phyloP scores from a whole-genome alignment of 2,329 filamentous ascomycete species.

The Colletotrichum truncatum region DNA sequence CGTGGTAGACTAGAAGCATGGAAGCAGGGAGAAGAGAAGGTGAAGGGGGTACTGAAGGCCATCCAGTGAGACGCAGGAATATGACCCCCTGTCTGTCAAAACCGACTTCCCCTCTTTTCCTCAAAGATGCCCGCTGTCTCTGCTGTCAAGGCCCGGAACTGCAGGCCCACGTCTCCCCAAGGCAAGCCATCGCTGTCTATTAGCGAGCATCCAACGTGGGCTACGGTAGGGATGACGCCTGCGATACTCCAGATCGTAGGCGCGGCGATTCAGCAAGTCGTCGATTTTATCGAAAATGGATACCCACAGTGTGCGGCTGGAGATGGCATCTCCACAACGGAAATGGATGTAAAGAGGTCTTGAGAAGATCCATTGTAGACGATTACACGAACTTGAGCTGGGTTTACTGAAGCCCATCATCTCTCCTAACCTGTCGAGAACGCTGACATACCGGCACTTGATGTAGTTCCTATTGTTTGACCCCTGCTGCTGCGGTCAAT shows the following conservation, averaged over 20 bases:
- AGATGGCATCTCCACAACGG: neutral
- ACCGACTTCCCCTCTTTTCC: slow-evolving; percentile 3
- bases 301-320: neutral
- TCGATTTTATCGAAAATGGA: neutral
- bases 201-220: neutral
- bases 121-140: neutral
- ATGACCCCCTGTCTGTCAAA: neutral
- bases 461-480: too few species aligned
- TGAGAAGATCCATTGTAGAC: neutral
- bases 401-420: neutral
- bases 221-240: neutral
- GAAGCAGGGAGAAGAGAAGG: neutral
- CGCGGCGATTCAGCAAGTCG: neutral
- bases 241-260: neutral
- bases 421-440: neutral
- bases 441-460: neutral
- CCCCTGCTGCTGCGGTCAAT: too few species aligned
- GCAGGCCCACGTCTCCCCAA: slow-evolving; percentile 4
- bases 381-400: neutral
- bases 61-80: neutral
- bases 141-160: slow-evolving; percentile 7
- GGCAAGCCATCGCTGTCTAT: slow-evolving; percentile 17
- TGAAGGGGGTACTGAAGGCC: neutral
- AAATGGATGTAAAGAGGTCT: neutral
- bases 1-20: neutral